These are phyloP conservation scores for Lactifluus echinatus DNA, from an alignment of 768 basidiomycete genomes.

Conservation along the genomic window DNA sequence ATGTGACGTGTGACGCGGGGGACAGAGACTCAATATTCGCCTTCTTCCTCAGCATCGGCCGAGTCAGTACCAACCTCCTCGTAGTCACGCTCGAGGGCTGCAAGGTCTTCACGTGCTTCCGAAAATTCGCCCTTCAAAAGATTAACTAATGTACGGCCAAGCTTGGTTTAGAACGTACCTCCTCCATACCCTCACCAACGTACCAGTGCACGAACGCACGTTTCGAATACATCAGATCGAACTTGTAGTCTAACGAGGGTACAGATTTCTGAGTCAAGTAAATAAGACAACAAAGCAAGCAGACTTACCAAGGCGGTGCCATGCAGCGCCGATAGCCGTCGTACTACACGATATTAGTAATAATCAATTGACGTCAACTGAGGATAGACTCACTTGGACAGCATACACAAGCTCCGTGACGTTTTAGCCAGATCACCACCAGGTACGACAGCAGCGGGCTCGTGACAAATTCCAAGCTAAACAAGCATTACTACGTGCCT, in stretches of 20 bases:
- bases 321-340: slow-evolving; percentile 88
- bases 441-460: slow-evolving; percentile 85
- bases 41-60: slow-evolving; percentile 59
- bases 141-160: slow-evolving; percentile 12
- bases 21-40: slow-evolving; percentile 39
- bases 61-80: slow-evolving; percentile 83
- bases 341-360: slow-evolving; percentile 41
- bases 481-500: slow-evolving; percentile 25
- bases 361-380: background rate
- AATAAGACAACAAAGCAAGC: background rate
- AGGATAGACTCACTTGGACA: slow-evolving; percentile 59
- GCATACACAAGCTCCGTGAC: slow-evolving; percentile 92
- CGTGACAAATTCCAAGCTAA: slow-evolving; percentile 93
- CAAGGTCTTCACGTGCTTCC: slow-evolving; percentile 96
- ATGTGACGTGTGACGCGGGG: background rate
- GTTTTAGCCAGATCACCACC: slow-evolving; percentile 94
- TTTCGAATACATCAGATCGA: slow-evolving; percentile 96
- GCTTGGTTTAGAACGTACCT: slow-evolving; percentile 36
- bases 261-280: slow-evolving; percentile 4
- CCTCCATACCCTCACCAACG: slow-evolving; percentile 99
- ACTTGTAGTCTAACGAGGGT: slow-evolving; percentile 72
- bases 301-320: slow-evolving; percentile 69
- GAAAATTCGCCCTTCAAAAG: slow-evolving; percentile 81
- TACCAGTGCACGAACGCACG: slow-evolving; percentile 92
- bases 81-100: slow-evolving; percentile 93